Conservation (phyloP, 768 basidiomycete species). For the Lentinula lateritia region DNA sequence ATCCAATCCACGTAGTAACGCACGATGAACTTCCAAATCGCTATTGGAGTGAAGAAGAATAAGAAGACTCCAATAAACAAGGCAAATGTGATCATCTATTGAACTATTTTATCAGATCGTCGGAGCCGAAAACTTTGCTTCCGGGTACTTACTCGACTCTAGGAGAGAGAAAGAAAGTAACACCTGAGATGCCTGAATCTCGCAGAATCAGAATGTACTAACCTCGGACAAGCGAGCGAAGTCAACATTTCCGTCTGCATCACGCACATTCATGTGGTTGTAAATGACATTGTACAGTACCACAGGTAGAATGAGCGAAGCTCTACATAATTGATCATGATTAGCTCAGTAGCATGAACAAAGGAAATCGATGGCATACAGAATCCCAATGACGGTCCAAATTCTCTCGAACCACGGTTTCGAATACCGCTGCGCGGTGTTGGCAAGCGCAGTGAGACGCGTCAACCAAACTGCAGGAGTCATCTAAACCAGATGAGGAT, state of each 20-base stretch:
- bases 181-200: not conserved
- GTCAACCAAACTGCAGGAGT: conserved; percentile 36
- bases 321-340: conserved; percentile 17
- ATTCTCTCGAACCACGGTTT: conserved; percentile 39
- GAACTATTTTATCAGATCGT: not conserved
- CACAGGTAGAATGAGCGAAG: conserved; percentile 33
- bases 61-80: conserved; percentile 31
- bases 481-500: conserved; percentile 22
- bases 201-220: not conserved
- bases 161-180: not conserved
- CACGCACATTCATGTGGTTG: conserved; percentile 17
- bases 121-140: conserved; percentile 3
- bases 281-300: conserved; percentile 29
- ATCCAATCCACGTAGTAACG: conserved; percentile 12
- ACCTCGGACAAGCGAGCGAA: conserved; percentile 13
- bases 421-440: conserved; percentile 31
- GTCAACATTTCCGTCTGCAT: not conserved
- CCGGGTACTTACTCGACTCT: not conserved
- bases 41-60: conserved; percentile 34
- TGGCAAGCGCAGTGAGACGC: conserved; percentile 32
- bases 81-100: conserved; percentile 29
- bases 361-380: conserved; percentile 26
- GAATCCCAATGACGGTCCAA: conserved; percentile 31
- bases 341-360: not conserved
- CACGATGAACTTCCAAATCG: conserved; percentile 41